Evolutionary conservation across 1,139 yeast species (phyloP).

Genomic region (Pichia sorboxylosa): DNA sequence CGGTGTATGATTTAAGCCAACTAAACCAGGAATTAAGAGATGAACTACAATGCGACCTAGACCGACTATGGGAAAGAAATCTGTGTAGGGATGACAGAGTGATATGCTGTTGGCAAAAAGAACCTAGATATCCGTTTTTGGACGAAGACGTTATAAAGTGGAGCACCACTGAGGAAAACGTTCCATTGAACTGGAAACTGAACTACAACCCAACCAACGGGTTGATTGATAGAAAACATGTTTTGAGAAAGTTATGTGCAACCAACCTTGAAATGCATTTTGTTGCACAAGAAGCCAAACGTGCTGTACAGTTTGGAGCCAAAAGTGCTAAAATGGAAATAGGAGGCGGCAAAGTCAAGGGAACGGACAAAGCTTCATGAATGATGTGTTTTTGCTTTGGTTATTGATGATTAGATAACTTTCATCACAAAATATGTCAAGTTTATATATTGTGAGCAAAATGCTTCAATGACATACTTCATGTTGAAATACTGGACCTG

Average conservation of each 20-base stretch:
- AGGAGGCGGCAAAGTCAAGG: conserved; percentile 55
- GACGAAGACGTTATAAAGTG: conserved; percentile 49
- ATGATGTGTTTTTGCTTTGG: too few species aligned
- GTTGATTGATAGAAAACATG: conserved; percentile 42
- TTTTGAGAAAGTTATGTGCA: conserved; percentile 54
- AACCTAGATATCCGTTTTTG: conserved; percentile 78
- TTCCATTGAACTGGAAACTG: conserved; percentile 45
- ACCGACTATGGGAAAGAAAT: conserved; percentile 65
- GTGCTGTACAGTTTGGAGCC: conserved; percentile 96
- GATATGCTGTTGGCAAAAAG: conserved; percentile 78
- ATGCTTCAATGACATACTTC: too few species aligned
- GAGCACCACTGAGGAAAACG: conserved; percentile 28
- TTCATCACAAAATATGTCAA: too few species aligned
- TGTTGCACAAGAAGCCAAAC: conserved; percentile 67
- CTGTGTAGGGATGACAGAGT: conserved; percentile 88
- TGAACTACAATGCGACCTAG: conserved; percentile 61
- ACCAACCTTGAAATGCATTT: conserved; percentile 33
- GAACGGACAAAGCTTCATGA: conserved; percentile 43
- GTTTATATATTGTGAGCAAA: too few species aligned
- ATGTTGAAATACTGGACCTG: too few species aligned
- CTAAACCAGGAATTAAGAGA: conserved; percentile 29
- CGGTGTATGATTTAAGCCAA: conserved; percentile 11
- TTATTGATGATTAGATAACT: too few species aligned
- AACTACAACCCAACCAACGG: conserved; percentile 22
- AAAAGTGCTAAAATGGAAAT: conserved; percentile 85